Evolutionary conservation across 164 flowering plant species (phyloP).

Genomic region (Liriodendron chinense): DNA sequence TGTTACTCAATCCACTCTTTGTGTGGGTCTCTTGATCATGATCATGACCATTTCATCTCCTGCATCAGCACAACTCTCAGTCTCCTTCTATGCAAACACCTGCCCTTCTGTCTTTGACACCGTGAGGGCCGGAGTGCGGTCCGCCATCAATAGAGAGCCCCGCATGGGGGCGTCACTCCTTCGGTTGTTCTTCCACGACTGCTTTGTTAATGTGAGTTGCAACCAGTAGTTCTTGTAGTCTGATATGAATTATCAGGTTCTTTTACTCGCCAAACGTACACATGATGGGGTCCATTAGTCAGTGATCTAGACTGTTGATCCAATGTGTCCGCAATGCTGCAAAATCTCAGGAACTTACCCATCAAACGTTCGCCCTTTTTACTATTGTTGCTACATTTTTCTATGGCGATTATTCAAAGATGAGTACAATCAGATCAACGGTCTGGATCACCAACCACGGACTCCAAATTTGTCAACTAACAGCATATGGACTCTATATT

Average conservation of each 20-base stretch:
- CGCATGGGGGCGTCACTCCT: constrained; percentile 43
- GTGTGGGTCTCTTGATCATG: neutral
- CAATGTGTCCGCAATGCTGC: too few relatives aligned
- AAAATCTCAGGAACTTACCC: too few relatives aligned
- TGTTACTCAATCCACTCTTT: neutral
- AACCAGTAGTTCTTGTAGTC: neutral
- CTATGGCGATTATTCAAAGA: too few relatives aligned
- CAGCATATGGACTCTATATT: neutral
- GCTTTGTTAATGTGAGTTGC: constrained; percentile 28
- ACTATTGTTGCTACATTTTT: too few relatives aligned
- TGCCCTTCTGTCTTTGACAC: constrained; percentile 37
- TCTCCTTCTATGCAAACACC: constrained; percentile 21
- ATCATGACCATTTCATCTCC: constrained; percentile 2
- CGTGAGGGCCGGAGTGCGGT: constrained; percentile 17
- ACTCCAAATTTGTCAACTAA: too few relatives aligned
- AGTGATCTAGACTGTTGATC: too few relatives aligned
- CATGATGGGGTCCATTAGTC: too few relatives aligned
- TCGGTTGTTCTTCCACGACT: constrained; percentile 44
- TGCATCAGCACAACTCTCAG: constrained; percentile 27
- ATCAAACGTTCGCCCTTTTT: too few relatives aligned
- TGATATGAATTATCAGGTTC: too few relatives aligned
- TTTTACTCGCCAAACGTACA: too few relatives aligned
- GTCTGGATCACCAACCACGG: neutral
- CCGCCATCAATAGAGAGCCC: constrained; percentile 24
- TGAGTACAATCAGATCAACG: neutral